A percentile compares a stretch with the other conserved stretches of the same genome.
Evolutionary conservation across 768 basidiomycete genomes (phyloP).

Genomic region (Boletellus sp.): DNA sequence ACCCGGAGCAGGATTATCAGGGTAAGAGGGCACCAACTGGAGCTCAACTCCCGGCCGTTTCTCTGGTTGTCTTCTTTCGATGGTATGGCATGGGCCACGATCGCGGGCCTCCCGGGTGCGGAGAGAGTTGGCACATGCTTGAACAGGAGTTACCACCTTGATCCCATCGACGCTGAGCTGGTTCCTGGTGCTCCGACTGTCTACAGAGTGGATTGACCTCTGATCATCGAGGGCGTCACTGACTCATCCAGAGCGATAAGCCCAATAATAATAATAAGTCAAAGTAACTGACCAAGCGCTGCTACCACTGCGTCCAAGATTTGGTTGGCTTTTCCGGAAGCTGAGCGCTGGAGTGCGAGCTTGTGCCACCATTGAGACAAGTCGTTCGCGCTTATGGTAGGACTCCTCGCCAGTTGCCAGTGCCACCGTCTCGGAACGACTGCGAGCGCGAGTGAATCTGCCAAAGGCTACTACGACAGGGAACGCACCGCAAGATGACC

Average conservation of each 20-base stretch:
- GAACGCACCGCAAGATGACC: background rate
- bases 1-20: background rate
- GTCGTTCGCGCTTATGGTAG: background rate
- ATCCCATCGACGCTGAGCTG: background rate
- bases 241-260: background rate
- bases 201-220: constrained; percentile 1
- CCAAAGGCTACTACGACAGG: background rate
- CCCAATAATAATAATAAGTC: background rate
- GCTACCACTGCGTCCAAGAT: background rate
- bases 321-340: background rate
- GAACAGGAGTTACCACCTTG: constrained; percentile 16
- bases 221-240: constrained; percentile 3
- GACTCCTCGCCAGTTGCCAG: background rate
- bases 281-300: background rate
- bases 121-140: constrained; percentile 17
- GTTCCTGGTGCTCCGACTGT: background rate
- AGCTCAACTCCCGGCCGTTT: background rate
- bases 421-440: background rate
- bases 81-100: constrained; percentile 11
- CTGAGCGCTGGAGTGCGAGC: background rate
- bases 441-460: too few species aligned
- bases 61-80: constrained; percentile 18
- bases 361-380: background rate
- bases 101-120: constrained; percentile 7
- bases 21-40: background rate